A percentile compares a stretch with the other conserved stretches of the same genome.
Conservation (phyloP, 352 stramenopile species). For the Phytopythium boreale region DNA sequence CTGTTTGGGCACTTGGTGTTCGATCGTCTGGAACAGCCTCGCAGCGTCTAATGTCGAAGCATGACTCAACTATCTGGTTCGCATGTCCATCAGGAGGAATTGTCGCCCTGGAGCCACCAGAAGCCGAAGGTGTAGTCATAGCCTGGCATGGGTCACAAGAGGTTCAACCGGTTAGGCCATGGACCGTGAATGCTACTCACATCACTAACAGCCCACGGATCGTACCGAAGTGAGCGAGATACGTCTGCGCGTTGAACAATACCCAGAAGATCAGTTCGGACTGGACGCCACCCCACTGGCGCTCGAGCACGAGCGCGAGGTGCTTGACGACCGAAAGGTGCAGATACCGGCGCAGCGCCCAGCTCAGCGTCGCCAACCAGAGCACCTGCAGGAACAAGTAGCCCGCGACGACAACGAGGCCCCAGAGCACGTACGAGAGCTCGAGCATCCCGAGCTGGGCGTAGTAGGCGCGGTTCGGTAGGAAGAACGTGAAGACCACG, state of each 20-base stretch:
- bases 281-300: constrained; percentile 21
- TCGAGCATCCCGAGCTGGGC: constrained; percentile 13
- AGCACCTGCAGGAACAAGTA: constrained; percentile 19
- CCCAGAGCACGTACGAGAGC: neutral
- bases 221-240: constrained; percentile 24
- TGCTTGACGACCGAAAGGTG: constrained; percentile 19
- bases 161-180: too few species aligned
- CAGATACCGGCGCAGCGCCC: constrained; percentile 8
- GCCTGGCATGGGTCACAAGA: too few species aligned
- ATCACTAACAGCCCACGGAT: too few species aligned
- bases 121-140: too few species aligned
- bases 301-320: constrained; percentile 31
- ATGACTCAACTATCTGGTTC: too few species aligned
- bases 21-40: neutral
- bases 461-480: constrained; percentile 24
- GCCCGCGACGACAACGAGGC: constrained; percentile 12
- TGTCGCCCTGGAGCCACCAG: too few species aligned
- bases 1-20: neutral
- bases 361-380: constrained; percentile 10
- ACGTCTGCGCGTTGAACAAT: constrained; percentile 21
- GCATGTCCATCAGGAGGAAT: too few species aligned
- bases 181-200: too few species aligned
- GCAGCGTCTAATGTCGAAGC: too few species aligned
- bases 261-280: constrained; percentile 36
- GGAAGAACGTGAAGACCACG: constrained; percentile 16